Evolutionary conservation across 306 rosid species (phyloP).

Genomic region (Dryas drummondii): DNA sequence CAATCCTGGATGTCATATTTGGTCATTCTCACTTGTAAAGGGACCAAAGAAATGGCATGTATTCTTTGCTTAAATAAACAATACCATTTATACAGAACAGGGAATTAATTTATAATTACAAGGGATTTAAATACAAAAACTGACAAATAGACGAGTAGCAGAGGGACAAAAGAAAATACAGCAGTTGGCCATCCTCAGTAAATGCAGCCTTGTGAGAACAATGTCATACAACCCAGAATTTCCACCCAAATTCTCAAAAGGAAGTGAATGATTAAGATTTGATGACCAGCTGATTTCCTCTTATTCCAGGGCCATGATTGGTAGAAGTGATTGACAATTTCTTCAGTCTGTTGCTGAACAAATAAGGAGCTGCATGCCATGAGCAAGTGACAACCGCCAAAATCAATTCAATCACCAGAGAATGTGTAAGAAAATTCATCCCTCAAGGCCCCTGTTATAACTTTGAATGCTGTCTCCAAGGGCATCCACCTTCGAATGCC

Average conservation of each 20-base stretch:
- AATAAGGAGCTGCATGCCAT: neutral
- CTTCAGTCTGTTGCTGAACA: constrained; percentile 7
- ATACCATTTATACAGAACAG: constrained; percentile 26
- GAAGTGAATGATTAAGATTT: neutral
- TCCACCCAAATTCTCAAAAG: constrained; percentile 4
- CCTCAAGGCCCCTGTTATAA: constrained; percentile 40
- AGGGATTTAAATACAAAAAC: neutral
- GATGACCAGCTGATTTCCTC: neutral
- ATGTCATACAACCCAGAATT: neutral
- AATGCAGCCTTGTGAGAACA: constrained; percentile 13
- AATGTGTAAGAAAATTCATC: neutral
- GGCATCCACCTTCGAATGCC: constrained; percentile 81
- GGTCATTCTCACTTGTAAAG: neutral
- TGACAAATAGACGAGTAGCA: neutral
- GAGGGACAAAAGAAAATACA: neutral
- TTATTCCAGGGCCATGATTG: neutral
- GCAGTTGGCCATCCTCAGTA: constrained; percentile 21
- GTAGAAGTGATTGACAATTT: neutral
- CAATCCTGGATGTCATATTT: too few relatives aligned
- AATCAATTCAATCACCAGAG: constrained; percentile 7
- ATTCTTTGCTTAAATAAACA: constrained; percentile 26
- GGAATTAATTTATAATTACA: constrained; percentile 17
- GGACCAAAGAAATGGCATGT: neutral
- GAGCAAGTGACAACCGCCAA: neutral
- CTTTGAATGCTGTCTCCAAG: constrained; percentile 75